Evolutionary conservation across 2,329 filamentous ascomycete species (phyloP), one percentile per base, ranked within the genome.

Genomic region (Coniochaeta hoffmannii): DNA sequence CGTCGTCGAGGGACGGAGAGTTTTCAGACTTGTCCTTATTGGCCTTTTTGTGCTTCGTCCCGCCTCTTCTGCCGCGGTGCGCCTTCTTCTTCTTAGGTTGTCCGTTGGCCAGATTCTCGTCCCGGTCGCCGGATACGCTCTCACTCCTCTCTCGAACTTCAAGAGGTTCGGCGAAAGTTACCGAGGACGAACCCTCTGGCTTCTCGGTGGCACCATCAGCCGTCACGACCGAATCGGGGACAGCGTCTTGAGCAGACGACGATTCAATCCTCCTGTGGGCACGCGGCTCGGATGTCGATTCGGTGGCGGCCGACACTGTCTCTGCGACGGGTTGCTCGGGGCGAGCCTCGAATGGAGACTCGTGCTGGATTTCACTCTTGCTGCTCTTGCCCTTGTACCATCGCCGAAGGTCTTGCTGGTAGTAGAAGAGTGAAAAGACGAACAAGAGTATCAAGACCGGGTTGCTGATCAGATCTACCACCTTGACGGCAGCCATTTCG

Each of bases 41-140:
- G 41, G 41, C 41, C 60, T 82, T 85, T 57, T 82, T 82, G 59
- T 87, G 84, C 66, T 87, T 86, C 17, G 81, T 80, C 2, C 88
- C 88, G 22, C 87, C 88, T 50, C 88, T 80, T n/a, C 82, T 79
- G 4, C 88, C 88, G 55, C 88, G 78, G 55, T 88, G 86, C 0
- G 81, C 78, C 66, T 87, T 89, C 65, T 83, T 87, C 68, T 87
- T 86, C 63, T 85, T 86, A 57, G 73, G 75, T 38, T 74, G 75
- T 15, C 79, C 77, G 5, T 71, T 69, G 2, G 66, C 67, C 11
- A 66, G 50, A 31, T 28, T 15, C n/a, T 51, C 28, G 12, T 22
- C 28, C n/a, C 3, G n/a, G 22, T 31, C 49, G 49, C 49, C 31
- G 32, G 28, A 31, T 51, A 31, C 32, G n/a, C 49, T 51, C 32